phyloP scores from a whole-genome alignment of 1,284 basidiomycete species.

The Trichosporon faecale region DNA sequence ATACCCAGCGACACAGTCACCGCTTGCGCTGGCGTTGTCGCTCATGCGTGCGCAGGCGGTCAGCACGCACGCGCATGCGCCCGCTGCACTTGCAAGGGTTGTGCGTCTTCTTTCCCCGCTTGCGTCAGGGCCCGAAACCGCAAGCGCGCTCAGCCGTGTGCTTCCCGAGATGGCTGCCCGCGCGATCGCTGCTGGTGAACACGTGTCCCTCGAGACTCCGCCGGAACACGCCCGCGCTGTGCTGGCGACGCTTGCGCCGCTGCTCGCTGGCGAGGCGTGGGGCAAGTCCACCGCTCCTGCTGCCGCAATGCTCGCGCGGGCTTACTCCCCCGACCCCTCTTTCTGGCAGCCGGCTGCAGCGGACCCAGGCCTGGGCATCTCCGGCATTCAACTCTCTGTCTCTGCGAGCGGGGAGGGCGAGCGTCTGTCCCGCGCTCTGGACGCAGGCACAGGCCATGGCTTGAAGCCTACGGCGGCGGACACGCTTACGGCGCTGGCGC shows the following conservation, averaged over 20 bases:
- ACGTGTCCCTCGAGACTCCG: conserved; percentile 6
- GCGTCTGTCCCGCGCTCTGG: conserved; percentile 12
- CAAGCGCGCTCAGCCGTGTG: conserved; percentile 1
- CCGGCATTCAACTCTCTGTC: neutral
- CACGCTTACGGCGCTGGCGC: conserved; percentile 19
- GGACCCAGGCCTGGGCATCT: neutral
- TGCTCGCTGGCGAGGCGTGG: neutral
- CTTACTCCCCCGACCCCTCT: neutral
- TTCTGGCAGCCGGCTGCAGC: neutral
- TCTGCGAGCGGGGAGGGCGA: neutral
- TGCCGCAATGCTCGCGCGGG: neutral
- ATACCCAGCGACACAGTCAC: conserved; percentile 9
- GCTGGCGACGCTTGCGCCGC: conserved; percentile 7
- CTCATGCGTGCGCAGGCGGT: conserved; percentile 11
- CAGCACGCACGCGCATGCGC: conserved; percentile 15
- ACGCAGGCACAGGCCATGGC: neutral
- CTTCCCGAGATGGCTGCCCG: conserved; percentile 17
- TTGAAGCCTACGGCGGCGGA: conserved; percentile 15
- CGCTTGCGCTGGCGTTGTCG: neutral
- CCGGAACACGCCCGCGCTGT: conserved; percentile 12
- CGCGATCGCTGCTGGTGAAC: conserved; percentile 12
- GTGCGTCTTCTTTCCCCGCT: neutral
- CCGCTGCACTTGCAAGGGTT: neutral
- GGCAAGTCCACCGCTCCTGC: neutral
- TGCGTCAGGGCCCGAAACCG: neutral